Evolutionary conservation across 306 rosid genomes (phyloP).

Genomic region (Benincasa hispida): DNA sequence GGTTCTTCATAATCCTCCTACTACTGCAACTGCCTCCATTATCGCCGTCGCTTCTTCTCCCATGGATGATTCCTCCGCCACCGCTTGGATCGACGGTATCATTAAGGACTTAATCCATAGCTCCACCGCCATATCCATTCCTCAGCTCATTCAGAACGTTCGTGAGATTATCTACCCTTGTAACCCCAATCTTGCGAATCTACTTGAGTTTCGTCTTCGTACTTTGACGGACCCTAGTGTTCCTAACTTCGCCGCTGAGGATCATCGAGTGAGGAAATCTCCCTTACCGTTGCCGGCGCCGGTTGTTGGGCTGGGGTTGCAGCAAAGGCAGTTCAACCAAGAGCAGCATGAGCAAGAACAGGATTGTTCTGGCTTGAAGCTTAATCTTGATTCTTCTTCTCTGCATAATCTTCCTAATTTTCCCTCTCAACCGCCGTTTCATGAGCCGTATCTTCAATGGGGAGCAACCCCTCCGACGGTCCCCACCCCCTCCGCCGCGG

Average conservation of each 20-base stretch:
- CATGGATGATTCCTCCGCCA: constrained; percentile 45
- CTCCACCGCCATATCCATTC: constrained; percentile 65
- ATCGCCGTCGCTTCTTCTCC: neutral
- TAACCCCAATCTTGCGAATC: constrained; percentile 78
- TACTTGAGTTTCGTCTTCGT: constrained; percentile 78
- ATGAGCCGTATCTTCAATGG: constrained; percentile 40
- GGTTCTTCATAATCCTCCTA: neutral
- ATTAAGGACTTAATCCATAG: constrained; percentile 76
- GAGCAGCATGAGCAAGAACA: neutral
- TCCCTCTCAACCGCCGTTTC: constrained; percentile 7
- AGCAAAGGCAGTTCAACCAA: constrained; percentile 10
- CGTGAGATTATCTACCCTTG: constrained; percentile 88
- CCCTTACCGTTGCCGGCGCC: neutral
- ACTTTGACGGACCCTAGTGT: constrained; percentile 26
- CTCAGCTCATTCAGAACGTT: constrained; percentile 81
- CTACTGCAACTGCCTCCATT: neutral
- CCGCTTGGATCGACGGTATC: constrained; percentile 81
- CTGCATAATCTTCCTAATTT: neutral
- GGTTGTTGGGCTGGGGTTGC: neutral
- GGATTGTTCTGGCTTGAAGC: constrained; percentile 11
- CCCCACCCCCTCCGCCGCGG: constrained; percentile 3
- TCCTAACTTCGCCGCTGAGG: neutral
- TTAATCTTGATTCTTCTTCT: constrained; percentile 16
- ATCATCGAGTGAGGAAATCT: neutral
- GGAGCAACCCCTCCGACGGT: constrained; percentile 12